Evolutionary conservation across 2,329 filamentous ascomycete genomes (phyloP).

Genomic region (Penicillium sclerotigenum): DNA sequence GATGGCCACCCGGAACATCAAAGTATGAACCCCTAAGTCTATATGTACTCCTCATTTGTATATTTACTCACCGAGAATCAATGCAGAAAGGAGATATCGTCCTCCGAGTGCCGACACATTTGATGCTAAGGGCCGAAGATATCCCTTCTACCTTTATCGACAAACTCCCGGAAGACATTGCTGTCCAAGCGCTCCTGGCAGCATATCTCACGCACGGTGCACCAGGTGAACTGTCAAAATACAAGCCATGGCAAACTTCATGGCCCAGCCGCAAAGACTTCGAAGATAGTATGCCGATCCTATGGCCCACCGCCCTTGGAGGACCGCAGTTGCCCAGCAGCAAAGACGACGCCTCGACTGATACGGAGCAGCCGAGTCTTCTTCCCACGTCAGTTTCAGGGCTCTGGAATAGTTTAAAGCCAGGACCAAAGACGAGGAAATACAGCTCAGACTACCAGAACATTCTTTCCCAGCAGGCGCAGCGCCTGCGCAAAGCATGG

Average conservation of each 20-base stretch:
- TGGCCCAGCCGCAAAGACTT: constrained; percentile 66
- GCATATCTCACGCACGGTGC: constrained; percentile 57
- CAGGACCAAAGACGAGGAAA: constrained; percentile 21
- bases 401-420: constrained; percentile 32
- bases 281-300: constrained; percentile 53
- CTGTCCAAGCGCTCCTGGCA: constrained; percentile 71
- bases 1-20: constrained; percentile 63
- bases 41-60: background rate
- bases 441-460: constrained; percentile 37
- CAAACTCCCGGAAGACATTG: constrained; percentile 53
- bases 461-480: constrained; percentile 50
- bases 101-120: constrained; percentile 61
- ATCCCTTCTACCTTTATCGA: constrained; percentile 54
- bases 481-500: constrained; percentile 54
- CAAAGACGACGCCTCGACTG: constrained; percentile 12
- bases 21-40: constrained; percentile 47
- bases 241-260: constrained; percentile 61
- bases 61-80: background rate
- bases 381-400: constrained; percentile 41
- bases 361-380: constrained; percentile 9
- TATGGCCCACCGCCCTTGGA: constrained; percentile 49
- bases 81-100: constrained; percentile 57
- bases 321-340: constrained; percentile 31
- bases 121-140: constrained; percentile 63
- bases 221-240: constrained; percentile 47